Evolutionary conservation across 495 filamentous ascomycete genomes (phyloP), one percentile per base, ranked within the genome.

Genomic region (Tuber melanosporum): DNA sequence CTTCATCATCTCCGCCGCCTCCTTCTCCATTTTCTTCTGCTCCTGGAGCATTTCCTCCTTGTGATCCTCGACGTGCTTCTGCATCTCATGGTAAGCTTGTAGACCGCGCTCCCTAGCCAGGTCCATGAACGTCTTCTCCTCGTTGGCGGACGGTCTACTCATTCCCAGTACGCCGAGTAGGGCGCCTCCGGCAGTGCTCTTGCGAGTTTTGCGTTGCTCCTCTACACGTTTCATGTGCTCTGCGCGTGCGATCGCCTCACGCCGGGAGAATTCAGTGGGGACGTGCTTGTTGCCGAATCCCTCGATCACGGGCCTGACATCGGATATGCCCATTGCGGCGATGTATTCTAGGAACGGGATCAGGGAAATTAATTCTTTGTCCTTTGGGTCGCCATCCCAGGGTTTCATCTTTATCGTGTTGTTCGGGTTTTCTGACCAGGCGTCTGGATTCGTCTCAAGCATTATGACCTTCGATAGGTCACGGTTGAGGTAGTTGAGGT

Each of bases 341-440:
- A 98, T 89, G 85, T 96, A 97, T 86, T 99, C 95, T 44, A 99
- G 89, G 89, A 99, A 96, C 14, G 96, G 95, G 69, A 99, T 95
- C 62, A 97, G 85, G 9, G 90, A 88, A 47, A 99, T 92, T 19
- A 99, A 90, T 42, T 92, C 92, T 80, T 89, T 91, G 84, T 98
- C 94, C 76, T 91, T 89, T 47, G 90, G 85, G 73, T 94, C 88
- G 69, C 95, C 96, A 71, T 88, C 91, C 95, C 96, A 99, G 80
- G 92, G 92, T 43, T 92, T 90, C 69, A 99, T 87, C 72, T 98
- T 88, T 81, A 99, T 92, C 78, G 96, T 93, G 86, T 98, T 99
- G 83, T 95, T 91, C 46, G 95, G 95, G 84, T 99, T 97, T 78
- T 89, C 86, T 79, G 90, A 90, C 78, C 92, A 92, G 79, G 98